Base-by-base conservation (phyloP, 805 yeast species). In the Ogataea pilisensis region DNA sequence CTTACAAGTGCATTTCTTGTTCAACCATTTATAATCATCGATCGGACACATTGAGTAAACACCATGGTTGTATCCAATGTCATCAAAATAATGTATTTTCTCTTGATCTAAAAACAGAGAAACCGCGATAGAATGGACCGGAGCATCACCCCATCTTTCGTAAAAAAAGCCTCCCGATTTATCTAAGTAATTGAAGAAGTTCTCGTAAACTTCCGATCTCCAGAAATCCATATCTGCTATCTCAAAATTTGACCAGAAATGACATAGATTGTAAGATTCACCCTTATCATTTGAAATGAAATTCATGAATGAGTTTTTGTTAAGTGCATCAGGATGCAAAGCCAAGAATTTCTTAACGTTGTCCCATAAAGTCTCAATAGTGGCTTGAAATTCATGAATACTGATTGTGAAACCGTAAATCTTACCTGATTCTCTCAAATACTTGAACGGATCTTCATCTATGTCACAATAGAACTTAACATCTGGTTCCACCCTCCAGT, bases 121-220 rank as follows among this genome's bases (percentile, higher is more conserved):
- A 2, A 78, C 85, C 5, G 85, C 95, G 37, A 86, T 72, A 1
- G 95, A 76, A 64, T 86, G 95, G n/a, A 86, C 76, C 3, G 95
- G 95, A 0, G 95, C 95, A 63, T 87, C 96, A 17, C 96, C 96
- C 95, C 95, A 87, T 50, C 96, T 72, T 65, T 87, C 93, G 57
- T 85, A 84, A 60, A 77, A 85, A 59, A 85, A 85, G 1, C 95
- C 95, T 42, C 95, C 95, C 3, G 75, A 59, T 35, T 61, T 44
- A 57, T 85, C 95, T 34, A 85, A 65, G 56, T 66, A 65, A 18
- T 82, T 68, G 57, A 85, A 85, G 62, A 74, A 83, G 8, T 72
- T 67, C 34, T 70, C 66, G 62, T 83, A 85, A 17, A 72, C 69
- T 28, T 69, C 60, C 0, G 77, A 66, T 49, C 88, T 68, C 75